Conservation (phyloP, 441 rosid species). For the Erysimum cheiri region DNA sequence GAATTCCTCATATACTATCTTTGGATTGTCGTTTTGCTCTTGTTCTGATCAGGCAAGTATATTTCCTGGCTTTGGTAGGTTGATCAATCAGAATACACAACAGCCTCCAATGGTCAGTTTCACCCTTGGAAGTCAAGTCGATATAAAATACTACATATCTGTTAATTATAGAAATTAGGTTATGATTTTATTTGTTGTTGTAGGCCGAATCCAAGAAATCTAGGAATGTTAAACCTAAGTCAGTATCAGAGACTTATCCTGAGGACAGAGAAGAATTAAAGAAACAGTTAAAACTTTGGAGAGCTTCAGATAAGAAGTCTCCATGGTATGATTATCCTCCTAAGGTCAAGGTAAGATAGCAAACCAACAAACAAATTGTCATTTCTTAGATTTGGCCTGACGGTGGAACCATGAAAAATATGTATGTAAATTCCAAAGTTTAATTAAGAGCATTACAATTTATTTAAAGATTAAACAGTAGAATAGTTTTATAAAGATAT, state of each 20-base stretch:
- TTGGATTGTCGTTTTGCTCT: neutral
- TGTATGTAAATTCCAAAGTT: neutral
- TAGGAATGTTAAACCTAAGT: neutral
- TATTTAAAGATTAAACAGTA: no score
- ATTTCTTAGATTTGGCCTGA: neutral
- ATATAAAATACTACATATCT: no score
- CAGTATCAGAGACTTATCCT: slow-evolving; percentile 1
- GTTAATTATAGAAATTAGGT: neutral
- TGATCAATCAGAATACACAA: neutral
- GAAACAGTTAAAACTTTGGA: neutral
- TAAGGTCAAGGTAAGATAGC: neutral
- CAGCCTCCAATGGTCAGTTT: neutral
- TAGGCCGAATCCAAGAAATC: neutral
- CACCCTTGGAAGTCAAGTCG: neutral
- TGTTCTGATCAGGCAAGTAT: neutral
- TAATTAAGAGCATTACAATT: no score
- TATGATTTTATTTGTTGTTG: neutral
- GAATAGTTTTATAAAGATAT: no score
- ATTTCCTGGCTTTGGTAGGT: neutral
- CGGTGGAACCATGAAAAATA: neutral
- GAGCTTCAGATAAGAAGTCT: neutral
- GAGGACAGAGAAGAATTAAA: neutral
- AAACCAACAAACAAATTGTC: neutral
- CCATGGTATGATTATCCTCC: slow-evolving; percentile 4
- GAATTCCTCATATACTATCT: neutral